Conservation (phyloP, 1,284 basidiomycete genomes). For the Xanthoconium separans region DNA sequence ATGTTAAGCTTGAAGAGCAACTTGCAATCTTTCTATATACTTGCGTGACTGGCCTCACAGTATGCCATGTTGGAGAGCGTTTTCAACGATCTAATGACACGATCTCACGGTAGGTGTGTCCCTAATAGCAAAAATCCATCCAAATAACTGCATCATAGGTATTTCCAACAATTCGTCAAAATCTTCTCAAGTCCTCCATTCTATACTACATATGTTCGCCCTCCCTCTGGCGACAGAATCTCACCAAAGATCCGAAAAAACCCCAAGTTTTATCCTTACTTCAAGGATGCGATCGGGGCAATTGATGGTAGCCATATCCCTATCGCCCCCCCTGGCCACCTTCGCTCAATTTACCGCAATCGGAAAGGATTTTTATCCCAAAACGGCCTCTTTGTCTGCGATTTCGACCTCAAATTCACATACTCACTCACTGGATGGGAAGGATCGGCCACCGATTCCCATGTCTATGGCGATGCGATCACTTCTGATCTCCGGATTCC, state of each 20-base stretch:
- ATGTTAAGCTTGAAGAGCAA: too few relatives aligned
- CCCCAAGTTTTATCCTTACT: constrained; percentile 2
- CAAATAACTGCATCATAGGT: too few relatives aligned
- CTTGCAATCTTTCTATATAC: too few relatives aligned
- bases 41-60: too few relatives aligned
- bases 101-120: too few relatives aligned
- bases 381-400: constrained; percentile 15
- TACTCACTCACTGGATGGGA: constrained; percentile 7
- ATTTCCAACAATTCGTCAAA: neutral
- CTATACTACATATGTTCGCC: neutral
- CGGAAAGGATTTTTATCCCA: constrained; percentile 15
- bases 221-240: neutral
- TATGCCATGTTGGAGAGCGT: too few relatives aligned
- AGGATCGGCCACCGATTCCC: constrained; percentile 1
- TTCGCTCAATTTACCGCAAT: constrained; percentile 1
- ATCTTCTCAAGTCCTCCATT: neutral
- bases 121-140: too few relatives aligned
- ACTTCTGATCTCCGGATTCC: neutral
- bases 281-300: neutral
- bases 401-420: constrained; percentile 7
- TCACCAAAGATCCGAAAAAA: neutral
- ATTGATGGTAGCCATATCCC: constrained; percentile 12
- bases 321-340: neutral
- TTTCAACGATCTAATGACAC: too few relatives aligned
- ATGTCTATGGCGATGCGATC: neutral